These are phyloP conservation scores for Aschersonia sp. DNA, from an alignment of 2,329 filamentous ascomycete genomes.

Conservation along the genomic window DNA sequence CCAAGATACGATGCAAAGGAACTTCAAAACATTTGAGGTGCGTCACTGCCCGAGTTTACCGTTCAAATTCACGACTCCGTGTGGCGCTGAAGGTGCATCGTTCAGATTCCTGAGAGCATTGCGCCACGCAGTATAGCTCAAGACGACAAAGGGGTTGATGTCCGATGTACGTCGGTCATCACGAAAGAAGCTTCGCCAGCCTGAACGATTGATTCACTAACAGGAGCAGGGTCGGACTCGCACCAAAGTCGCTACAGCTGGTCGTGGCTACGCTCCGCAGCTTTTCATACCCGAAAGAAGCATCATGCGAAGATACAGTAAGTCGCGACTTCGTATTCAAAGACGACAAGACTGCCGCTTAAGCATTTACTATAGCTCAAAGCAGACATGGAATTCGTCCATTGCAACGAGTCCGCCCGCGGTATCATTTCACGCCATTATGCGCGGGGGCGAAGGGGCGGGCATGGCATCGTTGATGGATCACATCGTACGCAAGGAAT, in stretches of 20 bases:
- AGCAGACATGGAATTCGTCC: constrained; percentile 9
- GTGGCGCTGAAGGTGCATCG: neutral
- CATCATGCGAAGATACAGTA: constrained; percentile 9
- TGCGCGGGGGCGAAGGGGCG: constrained; percentile 28
- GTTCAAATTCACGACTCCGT: neutral
- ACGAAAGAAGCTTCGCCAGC: neutral
- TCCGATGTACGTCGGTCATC: constrained; percentile 18
- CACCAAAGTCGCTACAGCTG: constrained; percentile 57
- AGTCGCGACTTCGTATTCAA: neutral
- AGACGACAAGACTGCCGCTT: neutral
- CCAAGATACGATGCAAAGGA: constrained; percentile 25
- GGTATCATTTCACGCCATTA: constrained; percentile 46
- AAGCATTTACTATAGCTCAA: neutral
- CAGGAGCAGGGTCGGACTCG: constrained; percentile 46
- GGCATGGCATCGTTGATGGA: constrained; percentile 48
- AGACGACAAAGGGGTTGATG: constrained; percentile 14
- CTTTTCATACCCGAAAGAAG: constrained; percentile 17
- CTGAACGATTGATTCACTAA: neutral
- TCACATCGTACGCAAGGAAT: constrained; percentile 37
- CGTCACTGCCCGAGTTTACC: neutral
- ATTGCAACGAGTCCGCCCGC: constrained; percentile 36
- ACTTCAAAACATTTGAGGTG: constrained; percentile 26
- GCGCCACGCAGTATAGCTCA: constrained; percentile 12
- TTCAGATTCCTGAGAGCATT: constrained; percentile 18
- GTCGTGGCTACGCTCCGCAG: constrained; percentile 25